phyloP scores from a whole-genome alignment of 495 filamentous ascomycete genomes.

The Cercophora newfieldiana region DNA sequence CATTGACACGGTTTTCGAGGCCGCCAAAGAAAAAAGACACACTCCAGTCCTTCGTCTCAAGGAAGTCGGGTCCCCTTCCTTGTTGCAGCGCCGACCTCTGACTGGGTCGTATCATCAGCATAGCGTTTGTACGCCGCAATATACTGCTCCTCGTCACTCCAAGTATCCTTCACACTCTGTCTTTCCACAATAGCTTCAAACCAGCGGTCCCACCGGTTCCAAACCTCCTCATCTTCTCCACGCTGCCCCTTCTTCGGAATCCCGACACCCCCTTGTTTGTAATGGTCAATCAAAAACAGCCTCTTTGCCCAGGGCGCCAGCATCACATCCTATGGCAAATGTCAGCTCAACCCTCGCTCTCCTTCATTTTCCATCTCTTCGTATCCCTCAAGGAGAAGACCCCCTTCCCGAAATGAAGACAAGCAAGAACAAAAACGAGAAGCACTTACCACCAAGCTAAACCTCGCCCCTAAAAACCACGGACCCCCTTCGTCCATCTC shows the following conservation, averaged over 20 bases:
- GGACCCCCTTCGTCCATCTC: conserved; percentile 61
- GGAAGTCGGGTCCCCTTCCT: conserved; percentile 62
- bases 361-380: no score
- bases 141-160: conserved; percentile 62
- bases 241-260: conserved; percentile 45
- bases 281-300: conserved; percentile 69
- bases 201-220: conserved; percentile 65
- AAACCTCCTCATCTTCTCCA: conserved; percentile 48
- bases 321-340: no score
- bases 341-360: no score
- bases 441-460: conserved; percentile 41
- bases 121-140: conserved; percentile 67
- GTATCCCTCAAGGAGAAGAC: no score
- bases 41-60: neutral
- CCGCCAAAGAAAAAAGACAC: neutral
- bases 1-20: no score
- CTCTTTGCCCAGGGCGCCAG: conserved; percentile 67
- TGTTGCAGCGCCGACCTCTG: conserved; percentile 67
- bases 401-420: no score
- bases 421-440: no score
- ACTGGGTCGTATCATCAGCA: conserved; percentile 70
- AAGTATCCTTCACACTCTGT: conserved; percentile 60
- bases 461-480: conserved; percentile 61
- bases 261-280: conserved; percentile 60
- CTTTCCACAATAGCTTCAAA: conserved; percentile 53